These are phyloP conservation scores for Xenoacremonium recifei DNA, from an alignment of 2,329 filamentous ascomycete species.

Conservation along the genomic window DNA sequence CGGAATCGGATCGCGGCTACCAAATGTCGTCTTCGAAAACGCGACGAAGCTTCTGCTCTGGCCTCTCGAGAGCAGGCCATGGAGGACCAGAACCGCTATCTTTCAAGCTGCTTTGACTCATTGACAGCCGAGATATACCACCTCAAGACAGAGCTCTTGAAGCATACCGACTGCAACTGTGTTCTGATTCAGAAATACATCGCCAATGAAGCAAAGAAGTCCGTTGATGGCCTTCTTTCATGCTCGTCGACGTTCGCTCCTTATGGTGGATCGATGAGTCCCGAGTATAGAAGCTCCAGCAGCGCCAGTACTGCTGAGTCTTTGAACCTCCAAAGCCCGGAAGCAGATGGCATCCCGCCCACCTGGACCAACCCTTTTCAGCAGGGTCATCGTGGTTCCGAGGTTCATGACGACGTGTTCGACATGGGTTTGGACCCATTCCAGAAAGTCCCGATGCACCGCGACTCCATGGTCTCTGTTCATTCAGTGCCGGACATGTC, in stretches of 20 bases:
- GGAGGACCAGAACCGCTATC: conserved; percentile 30
- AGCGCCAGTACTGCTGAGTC: conserved; percentile 23
- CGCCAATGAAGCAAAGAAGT: conserved; percentile 28
- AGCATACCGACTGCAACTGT: conserved; percentile 30
- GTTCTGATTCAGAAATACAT: conserved; percentile 31
- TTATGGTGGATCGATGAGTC: conserved; percentile 11
- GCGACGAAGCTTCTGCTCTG: conserved; percentile 29
- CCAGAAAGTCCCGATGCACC: conserved; percentile 11
- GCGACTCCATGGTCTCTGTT: neutral
- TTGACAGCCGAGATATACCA: conserved; percentile 28
- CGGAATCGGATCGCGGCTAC: conserved; percentile 32
- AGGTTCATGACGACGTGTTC: conserved; percentile 20
- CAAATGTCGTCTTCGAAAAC: conserved; percentile 30
- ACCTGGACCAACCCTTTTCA: conserved; percentile 22
- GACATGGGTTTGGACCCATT: conserved; percentile 20
- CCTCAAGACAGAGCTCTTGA: conserved; percentile 29
- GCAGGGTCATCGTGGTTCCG: conserved; percentile 15
- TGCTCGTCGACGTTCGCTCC: conserved; percentile 15
- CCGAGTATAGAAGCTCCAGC: conserved; percentile 20
- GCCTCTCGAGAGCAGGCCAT: conserved; percentile 26
- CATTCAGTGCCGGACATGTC: conserved; percentile 2
- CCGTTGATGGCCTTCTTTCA: conserved; percentile 21
- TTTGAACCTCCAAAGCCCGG: conserved; percentile 19
- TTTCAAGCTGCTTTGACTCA: conserved; percentile 24
- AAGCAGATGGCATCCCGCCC: conserved; percentile 18